Evolutionary conservation across 176 grass and related monocot species (phyloP).

Genomic region (Eleusine indica): DNA sequence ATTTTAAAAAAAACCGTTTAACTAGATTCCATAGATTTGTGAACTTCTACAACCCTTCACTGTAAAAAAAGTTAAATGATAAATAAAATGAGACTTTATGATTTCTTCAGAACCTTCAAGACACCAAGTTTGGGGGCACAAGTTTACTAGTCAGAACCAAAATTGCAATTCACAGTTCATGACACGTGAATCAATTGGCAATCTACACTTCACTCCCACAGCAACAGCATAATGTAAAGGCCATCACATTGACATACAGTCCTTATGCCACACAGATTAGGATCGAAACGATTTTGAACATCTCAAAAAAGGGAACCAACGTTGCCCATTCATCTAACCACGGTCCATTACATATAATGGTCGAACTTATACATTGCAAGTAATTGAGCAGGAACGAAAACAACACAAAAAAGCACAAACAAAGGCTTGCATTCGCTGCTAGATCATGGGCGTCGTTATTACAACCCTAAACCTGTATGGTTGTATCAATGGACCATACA

Average conservation of each 20-base stretch:
- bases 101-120: background rate
- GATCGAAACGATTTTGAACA: background rate
- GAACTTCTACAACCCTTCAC: background rate
- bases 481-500: background rate
- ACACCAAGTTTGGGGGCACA: background rate
- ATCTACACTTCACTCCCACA: background rate
- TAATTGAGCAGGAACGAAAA: background rate
- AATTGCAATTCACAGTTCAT: background rate
- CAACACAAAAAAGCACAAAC: constrained; percentile 27
- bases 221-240: background rate
- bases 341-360: background rate
- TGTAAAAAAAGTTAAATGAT: background rate
- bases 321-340: background rate
- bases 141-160: background rate
- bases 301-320: background rate
- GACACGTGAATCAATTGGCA: background rate
- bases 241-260: background rate
- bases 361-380: background rate
- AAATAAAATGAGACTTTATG: too few relatives aligned
- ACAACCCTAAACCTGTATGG: background rate
- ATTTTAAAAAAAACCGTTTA: background rate
- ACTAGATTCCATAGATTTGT: too few relatives aligned
- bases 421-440: constrained; percentile 2
- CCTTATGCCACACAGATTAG: background rate
- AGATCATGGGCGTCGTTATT: constrained; percentile 30